Percentiles rank a stretch among this genome's conserved stretches.
These are phyloP conservation scores for Echinosophora koreensis DNA, from an alignment of 306 rosid genomes.

Conservation along the genomic window DNA sequence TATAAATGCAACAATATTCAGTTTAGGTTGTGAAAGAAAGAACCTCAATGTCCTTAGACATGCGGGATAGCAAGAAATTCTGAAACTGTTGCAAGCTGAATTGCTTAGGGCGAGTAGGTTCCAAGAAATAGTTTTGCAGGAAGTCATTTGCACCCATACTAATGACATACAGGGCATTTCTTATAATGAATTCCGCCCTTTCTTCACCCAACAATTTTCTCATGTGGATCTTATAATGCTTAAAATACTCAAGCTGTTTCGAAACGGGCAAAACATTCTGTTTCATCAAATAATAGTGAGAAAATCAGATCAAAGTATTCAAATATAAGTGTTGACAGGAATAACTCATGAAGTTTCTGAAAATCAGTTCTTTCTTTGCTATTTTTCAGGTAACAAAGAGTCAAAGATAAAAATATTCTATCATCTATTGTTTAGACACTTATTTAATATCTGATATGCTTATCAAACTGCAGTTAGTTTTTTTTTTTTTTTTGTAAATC, in stretches of 20 bases:
- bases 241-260: slow-evolving; percentile 65
- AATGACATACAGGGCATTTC: slow-evolving; percentile 56
- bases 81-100: slow-evolving; percentile 58
- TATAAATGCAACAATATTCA: background rate
- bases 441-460: too few relatives aligned
- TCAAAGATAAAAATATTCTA: too few relatives aligned
- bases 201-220: slow-evolving; percentile 55
- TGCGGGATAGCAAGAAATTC: slow-evolving; percentile 63
- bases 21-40: slow-evolving; percentile 16
- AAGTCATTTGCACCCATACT: slow-evolving; percentile 89
- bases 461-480: too few relatives aligned
- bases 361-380: too few relatives aligned
- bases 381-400: too few relatives aligned
- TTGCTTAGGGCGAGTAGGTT: slow-evolving; percentile 65
- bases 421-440: too few relatives aligned
- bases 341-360: too few relatives aligned
- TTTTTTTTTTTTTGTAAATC: too few relatives aligned
- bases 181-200: slow-evolving; percentile 56
- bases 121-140: slow-evolving; percentile 75
- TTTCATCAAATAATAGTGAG: slow-evolving; percentile 30
- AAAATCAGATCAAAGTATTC: background rate
- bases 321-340: background rate
- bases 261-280: slow-evolving; percentile 72
- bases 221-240: slow-evolving; percentile 69
- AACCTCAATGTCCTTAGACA: slow-evolving; percentile 61